Base-by-base conservation (phyloP, 2,329 filamentous ascomycete species). In the Cladophialophora bantiana region DNA sequence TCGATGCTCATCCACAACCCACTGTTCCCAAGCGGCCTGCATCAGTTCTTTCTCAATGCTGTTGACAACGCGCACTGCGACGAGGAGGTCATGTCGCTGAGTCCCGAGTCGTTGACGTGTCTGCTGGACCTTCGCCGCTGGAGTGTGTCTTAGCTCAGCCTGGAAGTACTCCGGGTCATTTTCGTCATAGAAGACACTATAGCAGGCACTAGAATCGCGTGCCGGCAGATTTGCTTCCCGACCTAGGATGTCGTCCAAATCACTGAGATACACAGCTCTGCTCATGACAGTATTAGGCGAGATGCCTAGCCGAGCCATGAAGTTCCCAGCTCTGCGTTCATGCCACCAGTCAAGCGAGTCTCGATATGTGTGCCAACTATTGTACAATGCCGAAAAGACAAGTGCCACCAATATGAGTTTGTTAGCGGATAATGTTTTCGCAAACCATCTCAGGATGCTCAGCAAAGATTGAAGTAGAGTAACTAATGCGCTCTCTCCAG, bases 11-110 rank as follows among this genome's bases (percentile, higher is more conserved):
- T 92, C 90, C 2, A 86, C 79, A 35, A 98, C 84, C 94, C 94
- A 99, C 70, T 92, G 91, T 80, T 97, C 94, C 90, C 93, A 99
- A 78, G 97, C 94, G 0, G 90, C 90, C 74, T 88, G 86, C 62
- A 98, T 79, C 77, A 97, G 89, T 77, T 97, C 93, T 66, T 86
- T 85, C 82, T 98, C 95, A 34, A 98, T 88, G 65, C 86, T 90
- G 78, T 98, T 97, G 68, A 98, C 89, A 2, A 97, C 87, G 4
- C 94, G 88, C 82, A 98, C 88, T 4, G 94, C 93, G 4, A 99
- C 94, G 2, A 98, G 81, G 20, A 99, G 83, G 75, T 98, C 93
- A 77, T 99, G 93, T 2, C 95, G 86, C 77, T 97, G 95, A 1
- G 87, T 83, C 0, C 91, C 94, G 0, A 99, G 86, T 31, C 90